Percentiles rank a stretch among this genome's conserved stretches.
phyloP scores from a whole-genome alignment of 2,329 filamentous ascomycete species.

The Sarocladiaceae sp. region DNA sequence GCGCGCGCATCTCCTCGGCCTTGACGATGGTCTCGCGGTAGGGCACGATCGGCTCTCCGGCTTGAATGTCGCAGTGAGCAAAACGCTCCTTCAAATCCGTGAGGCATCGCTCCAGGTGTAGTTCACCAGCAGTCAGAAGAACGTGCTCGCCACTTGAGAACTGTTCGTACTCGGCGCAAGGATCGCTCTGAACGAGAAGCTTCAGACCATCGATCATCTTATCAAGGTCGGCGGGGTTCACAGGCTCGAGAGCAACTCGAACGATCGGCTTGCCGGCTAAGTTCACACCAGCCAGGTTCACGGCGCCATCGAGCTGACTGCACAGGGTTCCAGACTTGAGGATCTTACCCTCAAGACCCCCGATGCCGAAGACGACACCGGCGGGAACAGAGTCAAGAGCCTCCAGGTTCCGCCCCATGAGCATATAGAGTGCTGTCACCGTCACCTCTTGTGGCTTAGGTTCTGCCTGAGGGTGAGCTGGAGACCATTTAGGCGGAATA shows the following conservation, averaged over 20 bases:
- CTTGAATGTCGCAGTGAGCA: slow-evolving; percentile 89
- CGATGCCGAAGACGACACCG: slow-evolving; percentile 92
- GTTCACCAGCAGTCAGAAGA: slow-evolving; percentile 83
- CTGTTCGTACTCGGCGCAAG: slow-evolving; percentile 92
- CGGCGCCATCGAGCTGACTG: slow-evolving; percentile 75
- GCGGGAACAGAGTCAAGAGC: slow-evolving; percentile 78
- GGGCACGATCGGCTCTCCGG: slow-evolving; percentile 88
- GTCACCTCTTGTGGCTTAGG: slow-evolving; percentile 77
- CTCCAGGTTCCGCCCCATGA: slow-evolving; percentile 91
- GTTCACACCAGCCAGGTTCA: slow-evolving; percentile 82
- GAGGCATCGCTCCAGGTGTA: slow-evolving; percentile 89
- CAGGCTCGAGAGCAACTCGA: slow-evolving; percentile 88
- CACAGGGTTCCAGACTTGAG: slow-evolving; percentile 93
- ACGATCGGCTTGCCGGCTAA: slow-evolving; percentile 86
- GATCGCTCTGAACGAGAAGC: slow-evolving; percentile 87
- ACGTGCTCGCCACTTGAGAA: slow-evolving; percentile 93
- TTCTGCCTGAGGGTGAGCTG: slow-evolving; percentile 62
- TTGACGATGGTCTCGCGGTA: slow-evolving; percentile 89
- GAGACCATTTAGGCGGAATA: slow-evolving; percentile 86
- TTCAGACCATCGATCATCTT: slow-evolving; percentile 90
- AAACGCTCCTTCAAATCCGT: slow-evolving; percentile 92
- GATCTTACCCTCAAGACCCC: slow-evolving; percentile 85
- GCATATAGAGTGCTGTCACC: slow-evolving; percentile 82
- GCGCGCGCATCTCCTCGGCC: slow-evolving; percentile 85
- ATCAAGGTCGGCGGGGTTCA: slow-evolving; percentile 81